A percentile compares a stretch with the other conserved stretches of the same genome.
Evolutionary conservation across 768 basidiomycete species (phyloP).

Genomic region (Candolleomyces efflorescens): DNA sequence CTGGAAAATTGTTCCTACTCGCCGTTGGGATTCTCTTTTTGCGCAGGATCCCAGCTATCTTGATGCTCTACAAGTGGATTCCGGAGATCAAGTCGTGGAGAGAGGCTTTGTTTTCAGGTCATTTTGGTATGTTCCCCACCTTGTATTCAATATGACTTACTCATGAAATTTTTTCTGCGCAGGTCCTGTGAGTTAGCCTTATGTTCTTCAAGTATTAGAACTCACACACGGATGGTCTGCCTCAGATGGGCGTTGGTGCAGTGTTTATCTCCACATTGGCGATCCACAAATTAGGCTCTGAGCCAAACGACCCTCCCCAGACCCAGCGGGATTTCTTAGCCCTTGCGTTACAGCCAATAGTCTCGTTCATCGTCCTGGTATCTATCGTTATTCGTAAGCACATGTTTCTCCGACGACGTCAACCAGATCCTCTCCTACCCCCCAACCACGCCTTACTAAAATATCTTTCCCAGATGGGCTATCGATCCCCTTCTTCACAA

Average conservation of each 20-base stretch:
- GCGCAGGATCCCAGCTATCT: conserved; percentile 75
- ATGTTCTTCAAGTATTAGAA: neutral
- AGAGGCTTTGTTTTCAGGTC: conserved; percentile 88
- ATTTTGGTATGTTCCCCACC: conserved; percentile 61
- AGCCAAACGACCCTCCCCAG: conserved; percentile 53
- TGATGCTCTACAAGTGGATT: conserved; percentile 76
- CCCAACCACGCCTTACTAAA: no score
- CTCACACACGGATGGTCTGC: conserved; percentile 7
- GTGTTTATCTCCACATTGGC: conserved; percentile 84
- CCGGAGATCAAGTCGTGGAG: conserved; percentile 84
- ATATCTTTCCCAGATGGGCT: conserved; percentile 46
- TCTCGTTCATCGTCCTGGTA: conserved; percentile 80
- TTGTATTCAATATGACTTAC: neutral
- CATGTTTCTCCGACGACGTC: neutral
- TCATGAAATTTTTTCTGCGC: neutral
- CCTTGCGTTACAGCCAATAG: conserved; percentile 72
- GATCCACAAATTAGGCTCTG: conserved; percentile 48
- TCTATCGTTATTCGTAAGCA: conserved; percentile 79
- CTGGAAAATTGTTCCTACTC: conserved; percentile 69
- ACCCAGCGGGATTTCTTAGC: conserved; percentile 73
- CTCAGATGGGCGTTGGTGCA: conserved; percentile 86
- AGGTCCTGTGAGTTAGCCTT: conserved; percentile 47
- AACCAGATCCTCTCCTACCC: no score
- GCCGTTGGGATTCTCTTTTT: conserved; percentile 65
- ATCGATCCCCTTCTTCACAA: conserved; percentile 64